phyloP scores from a whole-genome alignment of 176 grass and related monocot species.

The Guadua angustifolia region DNA sequence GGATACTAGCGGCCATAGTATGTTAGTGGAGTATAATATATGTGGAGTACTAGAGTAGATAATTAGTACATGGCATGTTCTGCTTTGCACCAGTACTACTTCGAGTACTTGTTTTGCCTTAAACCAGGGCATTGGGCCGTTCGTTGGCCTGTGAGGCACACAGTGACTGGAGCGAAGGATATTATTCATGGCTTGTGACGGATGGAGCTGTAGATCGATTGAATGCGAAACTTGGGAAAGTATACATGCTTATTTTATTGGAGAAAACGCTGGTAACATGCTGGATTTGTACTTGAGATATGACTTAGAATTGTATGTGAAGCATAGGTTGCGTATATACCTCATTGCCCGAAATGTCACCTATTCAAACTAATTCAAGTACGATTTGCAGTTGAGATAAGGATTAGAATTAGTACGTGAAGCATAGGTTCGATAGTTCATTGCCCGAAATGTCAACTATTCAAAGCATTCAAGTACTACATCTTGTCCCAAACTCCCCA shows the following conservation, averaged over 20 bases:
- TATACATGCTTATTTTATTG: conserved; percentile 12
- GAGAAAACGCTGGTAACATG: neutral
- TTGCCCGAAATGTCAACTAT: neutral
- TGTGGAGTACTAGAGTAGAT: neutral
- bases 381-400: neutral
- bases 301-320: neutral
- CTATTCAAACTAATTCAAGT: neutral
- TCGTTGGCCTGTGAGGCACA: no score
- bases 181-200: neutral
- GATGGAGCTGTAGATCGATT: neutral
- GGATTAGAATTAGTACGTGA: neutral
- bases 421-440: neutral
- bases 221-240: neutral
- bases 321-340: neutral
- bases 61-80: neutral
- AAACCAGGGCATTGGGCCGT: no score
- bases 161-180: no score
- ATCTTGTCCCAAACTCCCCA: neutral
- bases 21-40: neutral
- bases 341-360: conserved; percentile 22
- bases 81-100: neutral
- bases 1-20: neutral
- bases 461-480: neutral
- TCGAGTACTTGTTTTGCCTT: neutral
- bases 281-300: neutral